These are phyloP conservation scores for Pythium dissotocum DNA, from an alignment of 352 stramenopile genomes.

Conservation along the genomic window DNA sequence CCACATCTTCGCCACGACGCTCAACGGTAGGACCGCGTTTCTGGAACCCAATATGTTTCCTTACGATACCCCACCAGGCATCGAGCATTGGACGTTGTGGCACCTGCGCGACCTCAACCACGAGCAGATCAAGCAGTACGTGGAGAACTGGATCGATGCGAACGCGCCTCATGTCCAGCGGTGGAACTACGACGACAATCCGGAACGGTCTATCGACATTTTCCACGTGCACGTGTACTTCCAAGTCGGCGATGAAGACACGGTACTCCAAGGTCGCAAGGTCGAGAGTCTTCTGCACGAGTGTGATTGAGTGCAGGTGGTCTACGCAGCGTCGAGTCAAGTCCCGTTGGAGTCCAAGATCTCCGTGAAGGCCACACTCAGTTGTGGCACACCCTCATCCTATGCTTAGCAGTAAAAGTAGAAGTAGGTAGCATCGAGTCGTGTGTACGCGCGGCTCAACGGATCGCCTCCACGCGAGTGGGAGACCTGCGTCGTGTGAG, in stretches of 20 bases:
- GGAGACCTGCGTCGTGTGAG: not conserved
- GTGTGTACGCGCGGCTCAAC: not conserved
- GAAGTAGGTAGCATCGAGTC: not conserved
- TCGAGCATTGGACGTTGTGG: constrained; percentile 90
- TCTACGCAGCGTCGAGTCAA: not conserved
- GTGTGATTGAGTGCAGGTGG: constrained; percentile 41
- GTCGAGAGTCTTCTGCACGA: constrained; percentile 76
- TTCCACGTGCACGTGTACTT: constrained; percentile 92
- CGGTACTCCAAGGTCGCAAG: constrained; percentile 60
- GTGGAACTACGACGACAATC: constrained; percentile 91
- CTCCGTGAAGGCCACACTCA: not conserved
- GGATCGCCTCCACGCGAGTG: not conserved
- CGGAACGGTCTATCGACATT: constrained; percentile 87
- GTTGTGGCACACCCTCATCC: not conserved
- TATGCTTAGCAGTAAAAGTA: not conserved
- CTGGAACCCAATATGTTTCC: constrained; percentile 91
- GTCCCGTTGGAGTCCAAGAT: not conserved
- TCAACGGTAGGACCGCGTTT: constrained; percentile 79
- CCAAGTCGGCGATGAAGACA: constrained; percentile 54
- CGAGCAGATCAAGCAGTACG: constrained; percentile 86
- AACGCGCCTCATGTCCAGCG: constrained; percentile 72
- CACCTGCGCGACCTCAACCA: constrained; percentile 75
- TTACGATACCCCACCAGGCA: constrained; percentile 85
- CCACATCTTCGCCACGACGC: constrained; percentile 80
- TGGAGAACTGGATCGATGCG: constrained; percentile 87